These are phyloP conservation scores for Phylloporus sp. DNA, from an alignment of 768 basidiomycete species.

Conservation along the genomic window DNA sequence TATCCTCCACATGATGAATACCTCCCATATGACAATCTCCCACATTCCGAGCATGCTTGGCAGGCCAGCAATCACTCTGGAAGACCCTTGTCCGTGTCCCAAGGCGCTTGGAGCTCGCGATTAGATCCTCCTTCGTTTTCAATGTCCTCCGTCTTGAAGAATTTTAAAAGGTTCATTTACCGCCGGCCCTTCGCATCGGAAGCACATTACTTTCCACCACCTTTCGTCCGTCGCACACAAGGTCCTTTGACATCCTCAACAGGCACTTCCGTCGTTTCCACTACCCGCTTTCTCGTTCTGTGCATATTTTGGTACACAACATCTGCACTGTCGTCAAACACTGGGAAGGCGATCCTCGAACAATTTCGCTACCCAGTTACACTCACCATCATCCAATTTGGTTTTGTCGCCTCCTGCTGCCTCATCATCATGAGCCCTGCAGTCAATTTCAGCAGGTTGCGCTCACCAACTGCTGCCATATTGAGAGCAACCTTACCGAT, in stretches of 20 bases:
- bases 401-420: slow-evolving; percentile 87
- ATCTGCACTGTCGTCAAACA: slow-evolving; percentile 93
- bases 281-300: slow-evolving; percentile 64
- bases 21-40: slow-evolving; percentile 12
- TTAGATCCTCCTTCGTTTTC: slow-evolving; percentile 8
- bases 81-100: slow-evolving; percentile 7
- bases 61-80: slow-evolving; percentile 20
- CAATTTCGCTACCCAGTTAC: slow-evolving; percentile 94
- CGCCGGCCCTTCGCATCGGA: slow-evolving; percentile 14
- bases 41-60: slow-evolving; percentile 19
- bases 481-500: slow-evolving; percentile 83
- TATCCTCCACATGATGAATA: slow-evolving; percentile 18
- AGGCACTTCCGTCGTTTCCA: slow-evolving; percentile 23
- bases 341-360: slow-evolving; percentile 91
- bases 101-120: slow-evolving; percentile 4
- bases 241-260: slow-evolving; percentile 14
- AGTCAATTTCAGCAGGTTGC: slow-evolving; percentile 62
- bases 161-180: slow-evolving; percentile 16
- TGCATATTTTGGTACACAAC: slow-evolving; percentile 92
- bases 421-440: slow-evolving; percentile 77
- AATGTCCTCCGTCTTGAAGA: slow-evolving; percentile 9
- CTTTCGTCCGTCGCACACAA: slow-evolving; percentile 25
- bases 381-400: slow-evolving; percentile 96
- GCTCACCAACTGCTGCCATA: slow-evolving; percentile 69
- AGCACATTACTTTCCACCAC: slow-evolving; percentile 16